Evolutionary conservation across 2,329 filamentous ascomycete species (phyloP), one percentile per base, ranked within the genome.

Genomic region (Hysterium pulicare): DNA sequence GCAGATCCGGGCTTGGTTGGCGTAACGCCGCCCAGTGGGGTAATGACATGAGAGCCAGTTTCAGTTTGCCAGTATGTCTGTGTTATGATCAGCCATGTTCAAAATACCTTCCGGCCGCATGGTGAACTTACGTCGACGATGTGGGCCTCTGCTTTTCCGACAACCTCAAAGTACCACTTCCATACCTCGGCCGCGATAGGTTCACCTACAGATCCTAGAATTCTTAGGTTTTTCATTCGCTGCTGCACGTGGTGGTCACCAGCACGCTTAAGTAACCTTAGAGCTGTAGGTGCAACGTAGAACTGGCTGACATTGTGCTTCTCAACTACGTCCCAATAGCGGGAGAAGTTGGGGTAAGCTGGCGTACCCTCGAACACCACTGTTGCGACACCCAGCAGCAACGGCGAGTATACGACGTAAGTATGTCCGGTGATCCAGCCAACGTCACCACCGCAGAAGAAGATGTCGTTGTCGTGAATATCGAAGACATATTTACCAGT

Each of bases 31-130:
- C 86, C 90, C 45, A 98, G 77, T 15, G 93, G 93, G 4, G 90
- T 88, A 66, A 98, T 97, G 59, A 95, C 90, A 70, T 98, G 84
- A 50, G 88, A 97, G 43, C 93, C 93, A 2, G 93, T 98, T 76
- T 98, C 93, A 40, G 93, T 98, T 81, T 98, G 93, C 93, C 93
- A 98, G 79, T 98, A 98, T 41, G 93, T 98, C 89, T 95, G 64
- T 40, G 45, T 15, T 41, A 3, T 39, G 35, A n/a, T 67, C 40
- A 66, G 55, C 34, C 36, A 33, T 21, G 8, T 3, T 11, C 33
- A 30, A 20, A 21, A 32, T 33, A 10, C 2, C 15, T 16, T 22
- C 8, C 32, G 10, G 9, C 10, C 16, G 33, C 19, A n/a, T 24
- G 13, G 3, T 30, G 33, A 42, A 81, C 89, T 79, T 75, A 95